Conservation (phyloP, 2,329 filamentous ascomycete genomes). For the Sporothrix brunneoviolacea region DNA sequence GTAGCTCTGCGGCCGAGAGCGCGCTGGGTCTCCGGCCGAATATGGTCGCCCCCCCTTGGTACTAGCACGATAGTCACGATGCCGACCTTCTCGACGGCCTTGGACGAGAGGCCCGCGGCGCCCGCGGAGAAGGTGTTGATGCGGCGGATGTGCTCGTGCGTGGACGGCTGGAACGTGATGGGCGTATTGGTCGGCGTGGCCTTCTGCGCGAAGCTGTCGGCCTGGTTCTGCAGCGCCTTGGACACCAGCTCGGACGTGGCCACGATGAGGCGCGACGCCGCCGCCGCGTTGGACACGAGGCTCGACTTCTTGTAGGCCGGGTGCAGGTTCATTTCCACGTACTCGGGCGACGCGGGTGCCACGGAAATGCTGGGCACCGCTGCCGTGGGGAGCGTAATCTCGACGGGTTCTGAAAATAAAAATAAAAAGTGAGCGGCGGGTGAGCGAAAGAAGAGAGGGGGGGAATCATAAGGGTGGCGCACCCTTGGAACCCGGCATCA, state of each 20-base stretch:
- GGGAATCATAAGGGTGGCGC: constrained; percentile 14
- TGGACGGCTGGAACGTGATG: constrained; percentile 78
- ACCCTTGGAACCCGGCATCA: constrained; percentile 91
- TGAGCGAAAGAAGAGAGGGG: background rate
- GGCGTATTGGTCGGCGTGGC: constrained; percentile 73
- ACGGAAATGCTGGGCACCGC: constrained; percentile 59
- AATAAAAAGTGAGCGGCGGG: background rate
- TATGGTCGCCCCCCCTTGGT: too few species aligned
- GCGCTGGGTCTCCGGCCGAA: too few species aligned
- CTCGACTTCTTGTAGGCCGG: constrained; percentile 87
- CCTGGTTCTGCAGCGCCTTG: constrained; percentile 68
- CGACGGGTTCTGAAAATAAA: constrained; percentile 60
- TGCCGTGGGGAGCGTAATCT: constrained; percentile 66
- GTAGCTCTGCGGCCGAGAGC: too few species aligned
- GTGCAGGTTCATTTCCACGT: constrained; percentile 71
- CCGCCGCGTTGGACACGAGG: constrained; percentile 78
- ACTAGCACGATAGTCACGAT: too few species aligned
- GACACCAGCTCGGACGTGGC: constrained; percentile 76
- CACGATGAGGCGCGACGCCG: constrained; percentile 85
- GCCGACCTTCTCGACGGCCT: constrained; percentile 78
- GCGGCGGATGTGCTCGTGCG: constrained; percentile 78
- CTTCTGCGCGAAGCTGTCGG: constrained; percentile 72
- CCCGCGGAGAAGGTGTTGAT: constrained; percentile 79
- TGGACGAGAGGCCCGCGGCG: constrained; percentile 72
- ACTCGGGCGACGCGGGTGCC: constrained; percentile 60